A percentile compares a stretch with the other conserved stretches of the same genome.
phyloP scores from a whole-genome alignment of 2,329 filamentous ascomycete genomes.

The Chaetothyriales sp. region DNA sequence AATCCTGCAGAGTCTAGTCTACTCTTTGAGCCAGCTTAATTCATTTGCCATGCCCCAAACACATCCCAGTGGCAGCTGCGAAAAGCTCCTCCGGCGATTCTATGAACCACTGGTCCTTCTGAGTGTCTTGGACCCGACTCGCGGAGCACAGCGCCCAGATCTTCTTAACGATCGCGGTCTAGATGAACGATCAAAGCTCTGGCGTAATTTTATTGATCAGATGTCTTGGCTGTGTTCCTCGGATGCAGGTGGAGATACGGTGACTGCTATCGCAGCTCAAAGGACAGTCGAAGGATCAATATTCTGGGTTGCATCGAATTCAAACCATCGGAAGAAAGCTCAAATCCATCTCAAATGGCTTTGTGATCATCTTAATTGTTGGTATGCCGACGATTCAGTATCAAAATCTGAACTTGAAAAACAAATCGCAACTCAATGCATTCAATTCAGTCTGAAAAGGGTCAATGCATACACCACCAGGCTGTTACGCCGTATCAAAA shows the following conservation, averaged over 20 bases:
- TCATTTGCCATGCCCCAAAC: too few relatives aligned
- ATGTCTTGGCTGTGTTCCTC: too few relatives aligned
- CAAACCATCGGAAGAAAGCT: slow-evolving; percentile 1
- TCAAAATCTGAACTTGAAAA: too few relatives aligned
- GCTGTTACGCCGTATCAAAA: not conserved
- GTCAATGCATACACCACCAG: slow-evolving; percentile 4
- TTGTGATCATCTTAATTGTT: not conserved
- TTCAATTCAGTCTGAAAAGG: slow-evolving; percentile 5
- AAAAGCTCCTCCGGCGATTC: slow-evolving; percentile 25
- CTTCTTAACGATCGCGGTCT: slow-evolving; percentile 3
- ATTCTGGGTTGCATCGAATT: slow-evolving; percentile 9
- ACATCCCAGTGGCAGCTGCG: too few relatives aligned
- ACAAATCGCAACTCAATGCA: not conserved
- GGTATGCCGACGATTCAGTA: not conserved
- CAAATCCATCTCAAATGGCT: slow-evolving; percentile 3
- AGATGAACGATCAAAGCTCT: slow-evolving; percentile 3
- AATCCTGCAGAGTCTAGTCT: too few relatives aligned
- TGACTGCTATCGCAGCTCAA: slow-evolving; percentile 33
- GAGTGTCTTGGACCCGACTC: slow-evolving; percentile 14
- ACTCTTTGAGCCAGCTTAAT: too few relatives aligned
- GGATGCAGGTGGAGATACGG: slow-evolving; percentile 32
- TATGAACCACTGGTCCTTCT: slow-evolving; percentile 29
- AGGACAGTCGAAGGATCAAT: slow-evolving; percentile 1
- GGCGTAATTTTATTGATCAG: slow-evolving; percentile 19
- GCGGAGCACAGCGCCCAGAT: slow-evolving; percentile 20